Percentiles rank a stretch among this genome's conserved stretches.
Conservation (phyloP, 2,329 filamentous ascomycete genomes). For the Alternaria burnsii region DNA sequence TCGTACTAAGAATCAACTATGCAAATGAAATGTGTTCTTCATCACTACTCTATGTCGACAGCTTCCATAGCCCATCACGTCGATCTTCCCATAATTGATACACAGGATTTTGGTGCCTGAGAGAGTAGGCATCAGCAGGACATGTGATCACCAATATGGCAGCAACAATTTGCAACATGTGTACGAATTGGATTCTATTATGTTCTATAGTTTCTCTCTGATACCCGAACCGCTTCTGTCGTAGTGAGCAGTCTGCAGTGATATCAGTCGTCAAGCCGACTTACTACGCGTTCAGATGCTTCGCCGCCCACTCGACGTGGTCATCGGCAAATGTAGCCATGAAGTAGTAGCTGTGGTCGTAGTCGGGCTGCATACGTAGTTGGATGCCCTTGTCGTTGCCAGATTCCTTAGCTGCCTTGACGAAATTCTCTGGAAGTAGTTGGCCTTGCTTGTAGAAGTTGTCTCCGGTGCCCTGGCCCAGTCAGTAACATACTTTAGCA, state of each 20-base stretch:
- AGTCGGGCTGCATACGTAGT: conserved; percentile 85
- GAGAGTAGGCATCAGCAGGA: neutral
- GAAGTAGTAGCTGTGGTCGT: conserved; percentile 98
- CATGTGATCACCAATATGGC: neutral
- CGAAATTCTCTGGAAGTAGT: conserved; percentile 91
- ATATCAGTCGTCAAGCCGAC: conserved; percentile 24
- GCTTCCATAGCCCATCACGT: neutral
- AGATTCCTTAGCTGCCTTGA: conserved; percentile 77
- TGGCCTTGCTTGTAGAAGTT: conserved; percentile 97
- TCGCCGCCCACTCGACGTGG: conserved; percentile 90
- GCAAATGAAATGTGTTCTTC: neutral
- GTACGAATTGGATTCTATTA: neutral
- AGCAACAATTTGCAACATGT: neutral
- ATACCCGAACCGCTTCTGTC: conserved; percentile 43
- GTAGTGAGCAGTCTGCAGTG: conserved; percentile 34
- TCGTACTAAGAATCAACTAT: neutral
- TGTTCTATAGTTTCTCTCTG: conserved; percentile 38
- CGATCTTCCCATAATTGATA: neutral
- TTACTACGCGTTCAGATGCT: conserved; percentile 72
- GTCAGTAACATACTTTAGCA: neutral
- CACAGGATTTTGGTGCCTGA: neutral
- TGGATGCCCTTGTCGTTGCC: conserved; percentile 75
- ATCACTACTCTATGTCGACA: neutral
- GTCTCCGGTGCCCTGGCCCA: conserved; percentile 79
- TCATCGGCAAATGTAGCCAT: conserved; percentile 90